phyloP scores from a whole-genome alignment of 2,329 filamentous ascomycete genomes.

The Onygenales sp. region DNA sequence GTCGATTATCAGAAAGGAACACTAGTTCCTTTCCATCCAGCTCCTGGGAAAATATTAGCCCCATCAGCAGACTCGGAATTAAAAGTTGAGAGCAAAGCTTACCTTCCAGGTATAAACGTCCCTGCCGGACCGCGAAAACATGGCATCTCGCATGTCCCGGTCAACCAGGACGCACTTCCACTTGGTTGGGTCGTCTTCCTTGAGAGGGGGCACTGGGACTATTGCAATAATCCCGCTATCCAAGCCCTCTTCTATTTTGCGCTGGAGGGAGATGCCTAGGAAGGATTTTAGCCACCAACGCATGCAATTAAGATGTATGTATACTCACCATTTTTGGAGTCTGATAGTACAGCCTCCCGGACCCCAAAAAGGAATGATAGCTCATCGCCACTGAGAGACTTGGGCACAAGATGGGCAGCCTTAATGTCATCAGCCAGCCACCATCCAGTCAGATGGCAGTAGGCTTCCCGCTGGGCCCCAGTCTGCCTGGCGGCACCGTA shows the following conservation, averaged over 20 bases:
- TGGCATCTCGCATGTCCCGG: background rate
- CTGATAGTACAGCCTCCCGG: constrained; percentile 6
- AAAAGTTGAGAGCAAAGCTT: background rate
- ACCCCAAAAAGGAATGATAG: constrained; percentile 12
- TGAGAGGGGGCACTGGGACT: background rate
- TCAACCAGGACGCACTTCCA: background rate
- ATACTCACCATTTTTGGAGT: constrained; percentile 10
- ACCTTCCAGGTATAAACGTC: background rate
- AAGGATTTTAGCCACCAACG: background rate
- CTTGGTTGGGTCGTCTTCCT: background rate
- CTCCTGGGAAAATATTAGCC: background rate
- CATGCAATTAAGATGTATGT: background rate
- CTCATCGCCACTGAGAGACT: constrained; percentile 7
- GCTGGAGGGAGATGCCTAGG: constrained; percentile 1
- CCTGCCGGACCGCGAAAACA: background rate
- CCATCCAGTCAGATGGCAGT: constrained; percentile 6
- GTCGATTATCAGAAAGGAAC: constrained; percentile 6
- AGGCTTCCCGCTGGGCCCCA: background rate
- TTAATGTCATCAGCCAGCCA: constrained; percentile 4
- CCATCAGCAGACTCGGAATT: background rate
- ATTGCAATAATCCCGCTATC: constrained; percentile 4
- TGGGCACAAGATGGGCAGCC: constrained; percentile 11
- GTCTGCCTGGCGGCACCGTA: background rate
- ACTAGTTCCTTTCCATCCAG: constrained; percentile 3
- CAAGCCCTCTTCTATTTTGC: constrained; percentile 2